Evolutionary conservation across 108 stramenopile genomes (phyloP).

Genomic region (Nitzschia putrida): DNA sequence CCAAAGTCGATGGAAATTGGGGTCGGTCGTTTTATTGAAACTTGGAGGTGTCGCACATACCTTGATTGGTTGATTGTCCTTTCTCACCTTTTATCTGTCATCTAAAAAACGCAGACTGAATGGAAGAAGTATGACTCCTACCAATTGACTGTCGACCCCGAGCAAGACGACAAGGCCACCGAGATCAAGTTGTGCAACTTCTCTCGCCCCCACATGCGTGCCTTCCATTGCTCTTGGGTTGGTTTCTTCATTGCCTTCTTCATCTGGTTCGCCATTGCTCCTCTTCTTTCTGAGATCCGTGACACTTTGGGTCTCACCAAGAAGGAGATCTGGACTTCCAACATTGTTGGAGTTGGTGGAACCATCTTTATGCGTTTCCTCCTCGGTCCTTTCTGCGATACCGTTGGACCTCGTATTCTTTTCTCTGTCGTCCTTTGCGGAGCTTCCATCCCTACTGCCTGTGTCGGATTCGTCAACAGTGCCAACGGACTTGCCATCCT

Average conservation of each 20-base stretch:
- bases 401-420: conserved; percentile 73
- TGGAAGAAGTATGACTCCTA: conserved; percentile 71
- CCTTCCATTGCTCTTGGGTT: conserved; percentile 75
- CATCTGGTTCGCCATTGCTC: conserved; percentile 91
- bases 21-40: too few relatives aligned
- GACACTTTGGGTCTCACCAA: conserved; percentile 61
- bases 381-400: conserved; percentile 76
- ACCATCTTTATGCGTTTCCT: conserved; percentile 78
- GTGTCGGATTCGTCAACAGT: conserved; percentile 76
- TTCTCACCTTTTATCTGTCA: not conserved
- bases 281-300: conserved; percentile 76
- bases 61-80: too few relatives aligned
- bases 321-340: conserved; percentile 83
- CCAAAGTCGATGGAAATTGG: too few relatives aligned
- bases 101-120: conserved; percentile 26
- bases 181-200: conserved; percentile 66
- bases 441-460: conserved; percentile 80
- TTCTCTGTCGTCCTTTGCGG: conserved; percentile 58
- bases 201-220: conserved; percentile 76
- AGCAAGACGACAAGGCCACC: conserved; percentile 74
- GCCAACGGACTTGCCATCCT: conserved; percentile 63
- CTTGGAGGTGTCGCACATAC: too few relatives aligned
- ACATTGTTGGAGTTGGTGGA: conserved; percentile 69
- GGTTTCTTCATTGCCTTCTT: conserved; percentile 88
- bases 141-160: conserved; percentile 71